Base-by-base conservation (phyloP, 1,284 basidiomycete species). In the Sanghuangporus baumii region DNA sequence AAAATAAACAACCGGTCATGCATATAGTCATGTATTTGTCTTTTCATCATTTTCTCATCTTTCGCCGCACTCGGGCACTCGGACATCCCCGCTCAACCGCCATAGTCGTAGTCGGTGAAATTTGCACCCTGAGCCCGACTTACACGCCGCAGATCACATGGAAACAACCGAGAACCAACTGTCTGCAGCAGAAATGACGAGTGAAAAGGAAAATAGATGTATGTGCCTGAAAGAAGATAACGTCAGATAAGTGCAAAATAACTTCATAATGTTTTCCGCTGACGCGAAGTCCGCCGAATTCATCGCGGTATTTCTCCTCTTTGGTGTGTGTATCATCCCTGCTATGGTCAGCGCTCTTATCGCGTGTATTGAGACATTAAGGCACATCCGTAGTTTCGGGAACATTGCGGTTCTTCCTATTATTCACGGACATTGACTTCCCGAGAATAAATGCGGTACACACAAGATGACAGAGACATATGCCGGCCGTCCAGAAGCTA, bases 221-320 rank as follows among this genome's bases (percentile, higher is more conserved):
- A 48, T n/a, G 12, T 20, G 4, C 41, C 11, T 12, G n/a, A 43
- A 7, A 4, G 47, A 16, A 18, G 9, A 14, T 20, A 14, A 48
- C 23, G 47, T 48, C 47, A 23, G 20, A 41, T 12, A 11, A 8
- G 12, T 41, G n/a, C 40, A 41, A n/a, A 41, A 41, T 41, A 12
- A 11, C 11, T 41, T 41, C 40, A 41, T 41, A 11, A n/a, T n/a
- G 9, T 16, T 11, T 41, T 41, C 2, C 1, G 40, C n/a, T 41
- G 12, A n/a, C 6, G 40, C 7, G 6, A 41, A 41, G n/a, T 46
- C 43, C 43, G 43, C 52, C 52, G 52, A 54, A 8, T 54, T 54
- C 52, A 54, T 54, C 31, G 52, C 52, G 52, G 52, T 54, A 18
- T 54, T 54, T 54, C 26, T 54, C 52, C 52, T 54, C 12, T 26